phyloP scores from a whole-genome alignment of 257 asterid genomes.

The Plantago major region DNA sequence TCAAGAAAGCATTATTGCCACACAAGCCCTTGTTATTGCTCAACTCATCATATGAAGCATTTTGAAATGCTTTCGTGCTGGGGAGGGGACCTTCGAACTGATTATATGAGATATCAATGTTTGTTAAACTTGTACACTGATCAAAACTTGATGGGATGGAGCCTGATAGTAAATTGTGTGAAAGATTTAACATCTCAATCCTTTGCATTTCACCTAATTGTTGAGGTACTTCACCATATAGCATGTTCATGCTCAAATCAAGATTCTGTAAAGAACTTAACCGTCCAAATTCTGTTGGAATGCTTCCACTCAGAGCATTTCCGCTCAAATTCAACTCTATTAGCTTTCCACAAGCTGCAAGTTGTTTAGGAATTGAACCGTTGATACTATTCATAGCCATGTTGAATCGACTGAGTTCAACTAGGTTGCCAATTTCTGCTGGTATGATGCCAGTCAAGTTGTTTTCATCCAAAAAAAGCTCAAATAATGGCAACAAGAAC shows the following conservation, averaged over 20 bases:
- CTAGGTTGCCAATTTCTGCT: slow-evolving; percentile 22
- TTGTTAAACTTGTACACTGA: slow-evolving; percentile 10
- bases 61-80: slow-evolving; percentile 19
- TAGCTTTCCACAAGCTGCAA: slow-evolving; percentile 21
- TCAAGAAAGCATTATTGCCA: slow-evolving; percentile 28
- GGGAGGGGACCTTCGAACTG: slow-evolving; percentile 40
- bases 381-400: slow-evolving; percentile 24
- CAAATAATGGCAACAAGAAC: slow-evolving; percentile 14
- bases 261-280: slow-evolving; percentile 15
- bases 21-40: slow-evolving; percentile 29
- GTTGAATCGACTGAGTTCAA: slow-evolving; percentile 14
- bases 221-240: slow-evolving; percentile 29
- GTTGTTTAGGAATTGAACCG: slow-evolving; percentile 30
- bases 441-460: slow-evolving; percentile 28
- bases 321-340: slow-evolving; percentile 23
- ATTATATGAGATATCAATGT: slow-evolving; percentile 32
- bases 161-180: slow-evolving; percentile 39
- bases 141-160: slow-evolving; percentile 22
- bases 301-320: slow-evolving; percentile 20
- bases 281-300: slow-evolving; percentile 28
- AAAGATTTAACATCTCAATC: slow-evolving; percentile 26
- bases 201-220: slow-evolving; percentile 17
- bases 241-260: slow-evolving; percentile 35
- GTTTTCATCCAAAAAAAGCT: slow-evolving; percentile 23
- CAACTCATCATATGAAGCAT: slow-evolving; percentile 19